A percentile compares a stretch with the other conserved stretches of the same genome.
Conservation (phyloP, 106 monocot species). For the Xerophyta viscosa region DNA sequence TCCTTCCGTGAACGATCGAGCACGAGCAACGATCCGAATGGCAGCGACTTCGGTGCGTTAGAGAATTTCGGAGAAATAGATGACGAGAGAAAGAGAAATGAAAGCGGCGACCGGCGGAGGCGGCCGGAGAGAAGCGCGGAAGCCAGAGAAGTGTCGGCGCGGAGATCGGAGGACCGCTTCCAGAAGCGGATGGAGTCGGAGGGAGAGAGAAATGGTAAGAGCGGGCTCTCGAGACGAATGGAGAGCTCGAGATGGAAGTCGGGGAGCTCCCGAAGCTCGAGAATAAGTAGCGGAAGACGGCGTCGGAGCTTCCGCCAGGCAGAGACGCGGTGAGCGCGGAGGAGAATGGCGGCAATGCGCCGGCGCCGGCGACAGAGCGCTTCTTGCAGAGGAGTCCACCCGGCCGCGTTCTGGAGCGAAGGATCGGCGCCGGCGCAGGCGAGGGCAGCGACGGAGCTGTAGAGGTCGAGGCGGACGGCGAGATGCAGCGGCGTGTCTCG, state of each 20-base stretch:
- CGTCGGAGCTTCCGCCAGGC: slow-evolving; percentile 64
- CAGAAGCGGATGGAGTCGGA: slow-evolving; percentile 62
- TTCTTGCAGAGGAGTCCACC: slow-evolving; percentile 74
- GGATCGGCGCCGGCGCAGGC: slow-evolving; percentile 60
- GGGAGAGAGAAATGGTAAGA: slow-evolving; percentile 53
- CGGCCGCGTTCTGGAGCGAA: slow-evolving; percentile 65
- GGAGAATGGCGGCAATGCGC: slow-evolving; percentile 32
- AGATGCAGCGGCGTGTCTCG: slow-evolving; percentile 76
- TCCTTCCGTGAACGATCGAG: slow-evolving; percentile 38
- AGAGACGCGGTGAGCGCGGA: slow-evolving; percentile 58
- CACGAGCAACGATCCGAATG: slow-evolving; percentile 40
- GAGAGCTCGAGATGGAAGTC: slow-evolving; percentile 72
- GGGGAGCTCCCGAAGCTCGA: slow-evolving; percentile 31
- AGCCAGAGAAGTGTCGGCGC: slow-evolving; percentile 66
- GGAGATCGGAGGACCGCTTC: slow-evolving; percentile 52
- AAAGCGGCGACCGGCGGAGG: slow-evolving; percentile 30
- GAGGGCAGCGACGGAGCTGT: slow-evolving; percentile 23
- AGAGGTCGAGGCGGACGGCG: slow-evolving; percentile 51
- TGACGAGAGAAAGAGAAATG: slow-evolving; percentile 46
- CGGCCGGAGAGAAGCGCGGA: slow-evolving; percentile 44
- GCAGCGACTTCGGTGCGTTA: slow-evolving; percentile 3
- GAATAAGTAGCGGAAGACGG: slow-evolving; percentile 43
- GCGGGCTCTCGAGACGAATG: slow-evolving; percentile 42
- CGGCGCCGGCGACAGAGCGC: slow-evolving; percentile 44
- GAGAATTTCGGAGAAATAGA: slow-evolving; percentile 1